Percentiles rank a stretch among this genome's conserved stretches.
These are phyloP conservation scores for Mortierella antarctica DNA, from an alignment of 192 early-diverging fungal genomes.

Conservation along the genomic window DNA sequence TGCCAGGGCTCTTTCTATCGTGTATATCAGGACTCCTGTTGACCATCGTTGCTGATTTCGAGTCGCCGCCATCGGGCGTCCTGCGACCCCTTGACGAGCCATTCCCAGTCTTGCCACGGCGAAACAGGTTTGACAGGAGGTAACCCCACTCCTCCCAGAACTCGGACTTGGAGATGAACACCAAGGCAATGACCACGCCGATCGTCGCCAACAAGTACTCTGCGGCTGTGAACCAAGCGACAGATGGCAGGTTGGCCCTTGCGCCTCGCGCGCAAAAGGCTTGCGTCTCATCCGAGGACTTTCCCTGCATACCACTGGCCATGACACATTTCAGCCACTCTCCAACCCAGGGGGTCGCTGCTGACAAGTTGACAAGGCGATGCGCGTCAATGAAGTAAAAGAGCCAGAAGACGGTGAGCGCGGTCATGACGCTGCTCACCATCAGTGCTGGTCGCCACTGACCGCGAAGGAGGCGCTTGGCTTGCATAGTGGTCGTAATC, in stretches of 20 bases:
- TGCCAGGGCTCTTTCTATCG: neutral
- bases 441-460: constrained; percentile 52
- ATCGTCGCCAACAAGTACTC: constrained; percentile 29
- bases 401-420: constrained; percentile 47
- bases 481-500: constrained; percentile 43
- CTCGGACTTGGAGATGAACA: constrained; percentile 39
- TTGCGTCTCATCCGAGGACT: constrained; percentile 29
- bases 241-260: constrained; percentile 1
- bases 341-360: constrained; percentile 6
- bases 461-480: constrained; percentile 42
- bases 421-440: constrained; percentile 30
- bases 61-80: constrained; percentile 12
- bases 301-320: neutral
- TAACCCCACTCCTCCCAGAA: constrained; percentile 48
- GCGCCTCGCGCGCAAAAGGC: constrained; percentile 12
- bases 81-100: constrained; percentile 19
- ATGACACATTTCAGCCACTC: constrained; percentile 16
- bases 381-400: constrained; percentile 45
- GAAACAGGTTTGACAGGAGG: constrained; percentile 24
- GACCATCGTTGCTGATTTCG: neutral
- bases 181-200: constrained; percentile 17
- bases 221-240: constrained; percentile 46
- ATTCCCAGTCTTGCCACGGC: constrained; percentile 13
- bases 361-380: constrained; percentile 1
- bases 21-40: neutral